phyloP scores from a whole-genome alignment of 805 yeast genomes.

The Candida loeiensis region DNA sequence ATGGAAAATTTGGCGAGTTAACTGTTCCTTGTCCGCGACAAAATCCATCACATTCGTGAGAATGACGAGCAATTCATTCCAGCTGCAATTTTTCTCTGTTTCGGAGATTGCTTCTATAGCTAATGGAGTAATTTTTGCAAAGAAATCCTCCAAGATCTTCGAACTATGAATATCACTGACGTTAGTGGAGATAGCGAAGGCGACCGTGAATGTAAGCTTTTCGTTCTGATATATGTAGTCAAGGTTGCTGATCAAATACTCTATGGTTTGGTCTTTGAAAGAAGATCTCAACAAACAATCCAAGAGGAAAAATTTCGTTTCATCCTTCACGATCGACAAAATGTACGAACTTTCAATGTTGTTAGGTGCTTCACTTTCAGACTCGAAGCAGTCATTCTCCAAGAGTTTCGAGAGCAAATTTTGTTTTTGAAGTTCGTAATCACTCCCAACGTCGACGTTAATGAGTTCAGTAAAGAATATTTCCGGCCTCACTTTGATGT shows the following conservation, averaged over 20 bases:
- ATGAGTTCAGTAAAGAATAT: not conserved
- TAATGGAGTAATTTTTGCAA: conserved; percentile 11
- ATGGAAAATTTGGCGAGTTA: conserved; percentile 20
- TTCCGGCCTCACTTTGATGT: not conserved
- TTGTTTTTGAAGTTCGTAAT: not conserved
- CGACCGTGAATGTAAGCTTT: conserved; percentile 17
- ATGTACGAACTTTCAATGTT: not conserved
- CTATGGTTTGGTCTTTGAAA: not conserved
- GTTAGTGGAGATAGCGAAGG: conserved; percentile 14
- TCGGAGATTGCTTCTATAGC: conserved; percentile 12
- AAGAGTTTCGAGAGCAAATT: not conserved
- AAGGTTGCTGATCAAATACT: not conserved
- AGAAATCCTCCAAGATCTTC: conserved; percentile 10
- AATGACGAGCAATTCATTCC: conserved; percentile 19
- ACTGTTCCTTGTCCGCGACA: conserved; percentile 10
- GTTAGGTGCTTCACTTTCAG: not conserved
- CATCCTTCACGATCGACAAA: not conserved
- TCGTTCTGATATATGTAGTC: not conserved
- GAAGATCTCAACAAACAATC: conserved; percentile 2
- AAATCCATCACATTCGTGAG: conserved; percentile 13
- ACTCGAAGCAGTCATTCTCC: not conserved
- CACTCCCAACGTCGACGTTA: not conserved
- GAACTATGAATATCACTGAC: not conserved
- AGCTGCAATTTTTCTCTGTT: conserved; percentile 4
- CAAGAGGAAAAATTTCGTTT: conserved; percentile 4